Percentiles rank a stretch among this genome's conserved stretches.
These are phyloP conservation scores for Trametes pubescens DNA, from an alignment of 1,284 basidiomycete species.

Conservation along the genomic window DNA sequence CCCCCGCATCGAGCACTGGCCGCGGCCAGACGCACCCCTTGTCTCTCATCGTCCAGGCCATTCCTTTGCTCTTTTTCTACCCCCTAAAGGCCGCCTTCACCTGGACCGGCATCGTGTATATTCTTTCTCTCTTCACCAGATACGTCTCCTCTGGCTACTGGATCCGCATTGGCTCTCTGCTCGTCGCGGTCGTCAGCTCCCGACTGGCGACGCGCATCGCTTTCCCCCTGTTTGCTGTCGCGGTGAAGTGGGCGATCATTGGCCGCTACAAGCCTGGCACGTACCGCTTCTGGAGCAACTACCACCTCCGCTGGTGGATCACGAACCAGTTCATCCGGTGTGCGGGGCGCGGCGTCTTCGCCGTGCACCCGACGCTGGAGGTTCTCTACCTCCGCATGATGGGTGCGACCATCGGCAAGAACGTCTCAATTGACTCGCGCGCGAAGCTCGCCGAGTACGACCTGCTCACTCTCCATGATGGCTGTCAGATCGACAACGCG, in stretches of 20 bases:
- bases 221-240: constrained; percentile 48
- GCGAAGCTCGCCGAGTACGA: constrained; percentile 53
- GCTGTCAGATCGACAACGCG: constrained; percentile 50
- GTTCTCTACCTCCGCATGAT: constrained; percentile 54
- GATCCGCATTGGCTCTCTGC: constrained; percentile 44
- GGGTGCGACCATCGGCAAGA: constrained; percentile 51
- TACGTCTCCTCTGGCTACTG: constrained; percentile 44
- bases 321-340: constrained; percentile 51
- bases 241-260: constrained; percentile 56
- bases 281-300: constrained; percentile 48
- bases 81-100: constrained; percentile 52
- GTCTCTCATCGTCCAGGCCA: constrained; percentile 49
- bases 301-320: constrained; percentile 58
- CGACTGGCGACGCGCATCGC: constrained; percentile 44
- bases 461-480: constrained; percentile 51
- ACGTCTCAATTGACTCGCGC: constrained; percentile 49
- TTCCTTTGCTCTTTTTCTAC: constrained; percentile 53
- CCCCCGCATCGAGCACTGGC: constrained; percentile 30
- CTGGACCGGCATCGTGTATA: constrained; percentile 41
- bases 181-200: constrained; percentile 46
- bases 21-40: constrained; percentile 50
- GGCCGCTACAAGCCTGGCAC: constrained; percentile 51
- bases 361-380: constrained; percentile 48
- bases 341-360: constrained; percentile 53
- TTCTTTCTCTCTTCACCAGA: constrained; percentile 34